A percentile compares a stretch with the other conserved stretches of the same genome.
Evolutionary conservation across 139 green algal species (phyloP).

Genomic region (Yamagishiella unicocca): DNA sequence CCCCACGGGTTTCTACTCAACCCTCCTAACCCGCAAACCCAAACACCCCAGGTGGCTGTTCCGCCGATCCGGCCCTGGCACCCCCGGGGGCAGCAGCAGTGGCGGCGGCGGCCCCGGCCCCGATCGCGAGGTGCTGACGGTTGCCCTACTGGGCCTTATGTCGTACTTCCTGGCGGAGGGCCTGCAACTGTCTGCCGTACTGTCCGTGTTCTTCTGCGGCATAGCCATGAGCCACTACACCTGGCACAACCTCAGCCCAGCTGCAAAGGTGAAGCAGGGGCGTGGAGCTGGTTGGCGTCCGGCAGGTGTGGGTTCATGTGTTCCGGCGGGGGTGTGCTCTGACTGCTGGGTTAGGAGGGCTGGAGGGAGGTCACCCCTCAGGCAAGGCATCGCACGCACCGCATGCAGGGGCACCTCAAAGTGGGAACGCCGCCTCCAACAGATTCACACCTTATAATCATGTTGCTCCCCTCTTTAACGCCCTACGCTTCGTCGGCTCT

Average conservation of each 20-base stretch:
- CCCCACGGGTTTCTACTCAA: not conserved
- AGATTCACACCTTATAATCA: no score
- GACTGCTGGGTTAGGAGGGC: not conserved
- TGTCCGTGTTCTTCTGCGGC: slow-evolving; percentile 87
- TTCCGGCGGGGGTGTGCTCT: not conserved
- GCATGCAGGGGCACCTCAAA: no score
- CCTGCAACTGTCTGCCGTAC: slow-evolving; percentile 77
- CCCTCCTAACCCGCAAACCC: not conserved
- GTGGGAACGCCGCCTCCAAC: no score
- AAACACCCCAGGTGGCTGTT: not conserved
- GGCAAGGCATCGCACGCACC: no score
- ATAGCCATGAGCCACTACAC: slow-evolving; percentile 45
- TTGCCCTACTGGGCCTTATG: slow-evolving; percentile 64
- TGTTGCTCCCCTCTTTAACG: not conserved
- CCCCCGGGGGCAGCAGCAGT: no score
- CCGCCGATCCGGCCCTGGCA: not conserved
- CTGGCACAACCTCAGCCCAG: slow-evolving; percentile 68
- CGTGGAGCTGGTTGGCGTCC: no score
- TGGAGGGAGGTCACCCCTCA: no score
- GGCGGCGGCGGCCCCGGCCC: not conserved
- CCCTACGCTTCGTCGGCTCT: not conserved
- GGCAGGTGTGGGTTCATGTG: no score
- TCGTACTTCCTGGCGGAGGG: slow-evolving; percentile 75
- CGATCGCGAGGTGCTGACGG: slow-evolving; percentile 72
- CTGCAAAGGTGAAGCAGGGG: slow-evolving; percentile 52